These are phyloP conservation scores for Coniochaeta sp. DNA, from an alignment of 2,329 filamentous ascomycete genomes.

Conservation along the genomic window DNA sequence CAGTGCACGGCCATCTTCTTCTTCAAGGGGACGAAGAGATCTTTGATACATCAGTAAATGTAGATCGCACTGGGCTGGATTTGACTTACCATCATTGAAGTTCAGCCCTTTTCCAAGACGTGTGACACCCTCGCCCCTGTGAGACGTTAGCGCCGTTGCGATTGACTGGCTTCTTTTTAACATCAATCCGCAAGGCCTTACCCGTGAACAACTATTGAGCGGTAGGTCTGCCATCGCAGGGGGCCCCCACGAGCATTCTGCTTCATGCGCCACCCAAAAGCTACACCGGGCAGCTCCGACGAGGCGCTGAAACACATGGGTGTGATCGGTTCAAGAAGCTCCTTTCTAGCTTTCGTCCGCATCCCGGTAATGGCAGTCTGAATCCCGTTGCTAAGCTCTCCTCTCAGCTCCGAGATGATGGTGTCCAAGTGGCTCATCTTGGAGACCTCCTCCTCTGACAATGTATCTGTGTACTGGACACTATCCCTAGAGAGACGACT, in stretches of 20 bases:
- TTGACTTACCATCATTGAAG: background rate
- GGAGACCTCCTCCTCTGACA: background rate
- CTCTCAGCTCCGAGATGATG: background rate
- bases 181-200: too few relatives aligned
- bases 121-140: background rate
- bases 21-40: background rate
- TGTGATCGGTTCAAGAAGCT: background rate
- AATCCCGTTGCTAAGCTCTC: background rate
- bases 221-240: background rate
- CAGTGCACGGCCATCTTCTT: background rate
- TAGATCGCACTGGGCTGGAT: background rate
- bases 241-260: background rate
- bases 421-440: background rate
- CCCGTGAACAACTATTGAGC: background rate
- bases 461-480: background rate
- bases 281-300: background rate
- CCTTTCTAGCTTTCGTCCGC: background rate
- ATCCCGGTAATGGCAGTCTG: background rate
- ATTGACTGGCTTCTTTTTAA: too few relatives aligned
- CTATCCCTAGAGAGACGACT: background rate
- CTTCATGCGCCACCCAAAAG: background rate
- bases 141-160: background rate
- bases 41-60: background rate
- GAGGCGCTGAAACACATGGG: background rate
- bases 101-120: background rate